Conservation (phyloP, 805 yeast species). For the Danielia reshetovae region DNA sequence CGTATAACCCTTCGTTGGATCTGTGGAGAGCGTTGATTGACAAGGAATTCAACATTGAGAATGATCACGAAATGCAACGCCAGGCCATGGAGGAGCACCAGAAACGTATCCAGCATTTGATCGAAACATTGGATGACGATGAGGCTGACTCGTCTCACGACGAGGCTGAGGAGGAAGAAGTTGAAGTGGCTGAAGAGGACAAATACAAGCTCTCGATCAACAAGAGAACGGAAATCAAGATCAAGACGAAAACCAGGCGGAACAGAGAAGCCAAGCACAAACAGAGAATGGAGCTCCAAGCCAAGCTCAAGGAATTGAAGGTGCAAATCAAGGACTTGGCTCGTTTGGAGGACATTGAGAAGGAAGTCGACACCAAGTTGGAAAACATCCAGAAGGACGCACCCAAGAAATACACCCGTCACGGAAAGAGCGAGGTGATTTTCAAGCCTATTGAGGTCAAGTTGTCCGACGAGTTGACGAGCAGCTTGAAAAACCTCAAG, state of each 20-base stretch:
- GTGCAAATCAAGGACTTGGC: conserved; percentile 56
- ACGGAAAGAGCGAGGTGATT: conserved; percentile 38
- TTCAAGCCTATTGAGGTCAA: conserved; percentile 65
- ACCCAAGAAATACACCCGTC: conserved; percentile 28
- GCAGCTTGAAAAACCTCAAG: conserved; percentile 74
- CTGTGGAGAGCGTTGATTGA: conserved; percentile 75
- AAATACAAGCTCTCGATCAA: conserved; percentile 60
- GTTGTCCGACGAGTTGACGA: conserved; percentile 82
- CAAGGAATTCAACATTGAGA: conserved; percentile 63
- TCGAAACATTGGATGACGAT: conserved; percentile 57
- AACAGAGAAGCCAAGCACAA: conserved; percentile 63
- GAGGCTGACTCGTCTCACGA: conserved; percentile 42
- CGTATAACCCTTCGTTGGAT: conserved; percentile 84
- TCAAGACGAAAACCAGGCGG: conserved; percentile 75
- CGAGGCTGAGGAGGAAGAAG: conserved; percentile 31
- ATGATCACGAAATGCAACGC: conserved; percentile 62
- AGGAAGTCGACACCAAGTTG: conserved; percentile 29
- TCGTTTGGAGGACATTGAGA: conserved; percentile 22
- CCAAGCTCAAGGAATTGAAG: conserved; percentile 57
- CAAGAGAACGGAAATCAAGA: conserved; percentile 61
- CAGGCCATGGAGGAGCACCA: conserved; percentile 58
- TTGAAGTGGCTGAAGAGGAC: conserved; percentile 24
- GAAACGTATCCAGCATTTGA: conserved; percentile 59
- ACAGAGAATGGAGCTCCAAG: conserved; percentile 53
- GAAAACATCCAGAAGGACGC: conserved; percentile 25